These are phyloP conservation scores for Aspergillus sp. DNA, from an alignment of 2,329 filamentous ascomycete species.

Conservation along the genomic window DNA sequence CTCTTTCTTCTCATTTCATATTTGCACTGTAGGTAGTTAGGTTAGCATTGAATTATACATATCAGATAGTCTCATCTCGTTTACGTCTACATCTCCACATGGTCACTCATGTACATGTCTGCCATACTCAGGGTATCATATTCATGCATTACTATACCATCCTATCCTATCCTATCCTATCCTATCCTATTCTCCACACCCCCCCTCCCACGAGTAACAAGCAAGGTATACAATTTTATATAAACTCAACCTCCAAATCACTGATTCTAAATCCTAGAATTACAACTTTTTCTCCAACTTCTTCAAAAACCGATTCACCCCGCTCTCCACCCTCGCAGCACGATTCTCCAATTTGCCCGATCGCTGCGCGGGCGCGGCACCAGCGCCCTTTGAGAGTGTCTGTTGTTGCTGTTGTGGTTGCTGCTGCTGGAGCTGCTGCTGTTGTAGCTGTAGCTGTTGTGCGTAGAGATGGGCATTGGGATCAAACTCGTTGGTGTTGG, in stretches of 20 bases:
- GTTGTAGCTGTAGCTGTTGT: slow-evolving; percentile 26
- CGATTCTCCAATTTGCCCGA: slow-evolving; percentile 34
- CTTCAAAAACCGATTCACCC: slow-evolving; percentile 40
- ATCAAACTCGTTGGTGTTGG: slow-evolving; percentile 31
- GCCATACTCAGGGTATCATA: no score
- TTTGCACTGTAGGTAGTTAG: no score
- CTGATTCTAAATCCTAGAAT: not conserved
- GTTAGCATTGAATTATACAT: no score
- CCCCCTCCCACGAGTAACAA: no score
- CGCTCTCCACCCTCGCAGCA: slow-evolving; percentile 34
- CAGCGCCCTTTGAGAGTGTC: slow-evolving; percentile 6
- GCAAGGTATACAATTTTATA: no score
- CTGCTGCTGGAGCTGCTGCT: slow-evolving; percentile 31
- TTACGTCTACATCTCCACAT: no score
- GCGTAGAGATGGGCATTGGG: slow-evolving; percentile 41
- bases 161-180: no score
- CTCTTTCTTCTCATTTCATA: no score
- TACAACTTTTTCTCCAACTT: slow-evolving; percentile 38
- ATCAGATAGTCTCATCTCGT: no score
- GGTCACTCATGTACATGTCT: no score
- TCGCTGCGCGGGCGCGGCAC: slow-evolving; percentile 16
- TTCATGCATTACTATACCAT: no score
- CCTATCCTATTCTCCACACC: no score
- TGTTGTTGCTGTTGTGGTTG: slow-evolving; percentile 27
- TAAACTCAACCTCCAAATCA: not conserved